Evolutionary conservation across 805 yeast species (phyloP).

Genomic region (Teunomyces atbi): DNA sequence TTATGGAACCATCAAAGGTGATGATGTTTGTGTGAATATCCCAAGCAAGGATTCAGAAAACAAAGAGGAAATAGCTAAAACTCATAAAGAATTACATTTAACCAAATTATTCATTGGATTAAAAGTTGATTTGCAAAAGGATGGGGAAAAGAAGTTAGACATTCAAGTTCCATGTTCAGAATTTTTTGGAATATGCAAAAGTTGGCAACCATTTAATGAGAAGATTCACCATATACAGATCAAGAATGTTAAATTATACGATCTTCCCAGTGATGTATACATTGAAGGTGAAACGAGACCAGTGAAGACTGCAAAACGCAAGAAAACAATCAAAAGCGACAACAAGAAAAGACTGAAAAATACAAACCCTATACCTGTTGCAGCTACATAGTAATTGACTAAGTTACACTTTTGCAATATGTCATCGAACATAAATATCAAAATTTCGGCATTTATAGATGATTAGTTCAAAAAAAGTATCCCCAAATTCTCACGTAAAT

Average conservation of each 20-base stretch:
- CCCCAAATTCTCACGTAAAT: constrained; percentile 15
- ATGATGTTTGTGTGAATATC: constrained; percentile 31
- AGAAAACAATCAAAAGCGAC: constrained; percentile 19
- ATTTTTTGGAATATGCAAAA: constrained; percentile 75
- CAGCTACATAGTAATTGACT: neutral
- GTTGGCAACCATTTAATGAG: constrained; percentile 66
- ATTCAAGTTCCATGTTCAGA: constrained; percentile 89
- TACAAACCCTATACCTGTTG: constrained; percentile 9
- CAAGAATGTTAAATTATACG: constrained; percentile 72
- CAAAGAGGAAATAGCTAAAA: constrained; percentile 23
- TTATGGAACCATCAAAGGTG: constrained; percentile 62
- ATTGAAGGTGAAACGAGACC: constrained; percentile 77
- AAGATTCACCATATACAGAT: constrained; percentile 60
- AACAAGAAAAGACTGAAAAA: constrained; percentile 24
- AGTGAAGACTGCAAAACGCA: constrained; percentile 47
- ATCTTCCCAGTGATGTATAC: constrained; percentile 82
- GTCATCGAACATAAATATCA: neutral
- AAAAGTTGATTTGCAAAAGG: constrained; percentile 47
- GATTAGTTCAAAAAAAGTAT: constrained; percentile 8
- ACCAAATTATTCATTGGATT: constrained; percentile 83
- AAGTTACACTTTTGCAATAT: neutral
- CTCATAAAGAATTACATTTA: constrained; percentile 46
- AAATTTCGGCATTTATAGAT: neutral
- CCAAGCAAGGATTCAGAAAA: constrained; percentile 13
- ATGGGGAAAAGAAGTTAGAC: constrained; percentile 65